Evolutionary conservation across 306 rosid species (phyloP), one percentile per base, ranked within the genome.

Genomic region (Albizia julibrissin): DNA sequence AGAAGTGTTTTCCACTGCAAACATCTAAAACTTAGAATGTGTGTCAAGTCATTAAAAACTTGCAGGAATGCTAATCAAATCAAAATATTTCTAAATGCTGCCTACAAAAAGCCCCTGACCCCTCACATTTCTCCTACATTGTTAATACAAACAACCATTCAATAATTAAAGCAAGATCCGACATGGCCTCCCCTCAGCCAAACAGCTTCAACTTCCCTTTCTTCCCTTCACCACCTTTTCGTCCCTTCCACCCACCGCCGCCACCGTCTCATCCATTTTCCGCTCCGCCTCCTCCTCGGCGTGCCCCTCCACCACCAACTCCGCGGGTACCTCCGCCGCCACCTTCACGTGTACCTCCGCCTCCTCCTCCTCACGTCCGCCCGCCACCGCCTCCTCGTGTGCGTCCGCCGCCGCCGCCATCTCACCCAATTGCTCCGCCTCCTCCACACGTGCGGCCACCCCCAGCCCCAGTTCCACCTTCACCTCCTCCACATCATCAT

Each of bases 1-100:
- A 84, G 86, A 85, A 87, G 92, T 89, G 90, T 84, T 83, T 84
- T 89, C 76, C 82, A 89, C 80, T 87, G 52, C 92, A 89, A 87
- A 75, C 87, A 89, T 58, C 79, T 78, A 82, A 79, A 76, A 81
- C 98, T 90, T 93, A 24, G 90, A 75, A 90, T 83, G 90, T 72
- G 88, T 82, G 92, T 70, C 87, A 91, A 91, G 98, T 90, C 82
- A 82, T 82, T 72, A 16, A 40, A 62, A 82, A 59, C 78, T 77
- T 47, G 69, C 69, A 43, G 2, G 19, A 16, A 76, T 85, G 71
- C 29, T 3, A 62, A 81, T 79, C 46, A 29, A 14, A 64, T 29
- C 56, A 47, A 61, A 44, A 66, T 74, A 64, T 18, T 37, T 50
- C 83, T 22, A 74, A 79, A 85, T 39, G 42, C 56, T 67, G 73